These are phyloP conservation scores for Mycogone perniciosa DNA, from an alignment of 2,329 filamentous ascomycete genomes.

Conservation along the genomic window DNA sequence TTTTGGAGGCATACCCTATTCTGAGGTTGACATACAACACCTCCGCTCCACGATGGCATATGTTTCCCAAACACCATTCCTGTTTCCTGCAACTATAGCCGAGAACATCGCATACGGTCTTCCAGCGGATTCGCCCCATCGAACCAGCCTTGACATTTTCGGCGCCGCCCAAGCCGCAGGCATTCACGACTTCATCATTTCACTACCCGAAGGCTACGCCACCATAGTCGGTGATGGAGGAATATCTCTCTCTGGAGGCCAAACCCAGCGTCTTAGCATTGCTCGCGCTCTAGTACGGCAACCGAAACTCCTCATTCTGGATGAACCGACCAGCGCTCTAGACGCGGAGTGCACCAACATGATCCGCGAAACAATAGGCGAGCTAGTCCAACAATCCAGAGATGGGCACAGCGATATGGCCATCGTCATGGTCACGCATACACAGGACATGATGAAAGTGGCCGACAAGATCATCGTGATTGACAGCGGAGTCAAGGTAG, in stretches of 20 bases:
- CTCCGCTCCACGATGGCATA: constrained; percentile 59
- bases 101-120: constrained; percentile 74
- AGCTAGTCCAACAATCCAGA: constrained; percentile 37
- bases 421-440: constrained; percentile 77
- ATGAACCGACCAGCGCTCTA: constrained; percentile 80
- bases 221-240: constrained; percentile 75
- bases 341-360: constrained; percentile 61
- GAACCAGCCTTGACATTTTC: constrained; percentile 38
- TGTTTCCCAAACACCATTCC: constrained; percentile 63
- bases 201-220: constrained; percentile 52
- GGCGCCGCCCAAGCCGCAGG: constrained; percentile 52
- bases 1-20: constrained; percentile 52
- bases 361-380: constrained; percentile 56
- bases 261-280: constrained; percentile 75
- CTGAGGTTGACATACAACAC: constrained; percentile 50
- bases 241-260: constrained; percentile 67
- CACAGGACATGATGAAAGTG: constrained; percentile 76
- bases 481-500: constrained; percentile 58
- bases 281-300: constrained; percentile 68
- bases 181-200: constrained; percentile 70
- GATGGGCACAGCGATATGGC: constrained; percentile 43
- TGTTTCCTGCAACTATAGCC: constrained; percentile 62
- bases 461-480: constrained; percentile 69
- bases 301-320: constrained; percentile 69
- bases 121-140: constrained; percentile 44